These are phyloP conservation scores for Primulina tabacum DNA, from an alignment of 257 asterid genomes.

Conservation along the genomic window DNA sequence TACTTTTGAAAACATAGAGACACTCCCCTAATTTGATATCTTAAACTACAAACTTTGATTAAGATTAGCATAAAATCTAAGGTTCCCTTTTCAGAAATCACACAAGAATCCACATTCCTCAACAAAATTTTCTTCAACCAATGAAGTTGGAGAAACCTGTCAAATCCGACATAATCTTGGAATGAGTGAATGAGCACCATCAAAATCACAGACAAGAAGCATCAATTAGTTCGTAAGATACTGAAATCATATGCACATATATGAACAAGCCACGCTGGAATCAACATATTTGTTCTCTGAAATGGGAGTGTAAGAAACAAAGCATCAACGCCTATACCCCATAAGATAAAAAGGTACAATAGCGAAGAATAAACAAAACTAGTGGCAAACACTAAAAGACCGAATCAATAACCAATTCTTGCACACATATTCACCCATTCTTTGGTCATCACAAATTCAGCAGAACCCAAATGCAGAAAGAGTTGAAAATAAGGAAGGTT, in stretches of 20 bases:
- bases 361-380: constrained; percentile 20
- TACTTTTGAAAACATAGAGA: constrained; percentile 32
- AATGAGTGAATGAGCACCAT: constrained; percentile 45
- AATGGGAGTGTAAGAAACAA: constrained; percentile 28
- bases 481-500: too few species aligned
- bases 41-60: constrained; percentile 12
- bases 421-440: background rate
- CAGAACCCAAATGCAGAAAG: too few species aligned
- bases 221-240: constrained; percentile 46
- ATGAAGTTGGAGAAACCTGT: constrained; percentile 43
- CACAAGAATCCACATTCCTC: constrained; percentile 39
- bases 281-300: constrained; percentile 38
- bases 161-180: constrained; percentile 48
- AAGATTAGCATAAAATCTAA: constrained; percentile 25
- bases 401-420: background rate
- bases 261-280: constrained; percentile 44
- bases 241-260: constrained; percentile 28
- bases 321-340: constrained; percentile 36
- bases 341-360: constrained; percentile 22
- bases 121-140: constrained; percentile 35
- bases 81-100: constrained; percentile 26
- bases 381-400: constrained; percentile 23
- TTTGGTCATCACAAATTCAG: constrained; percentile 17
- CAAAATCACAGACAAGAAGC: constrained; percentile 45
- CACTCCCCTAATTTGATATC: constrained; percentile 7